Conservation (phyloP, 2,329 filamentous ascomycete species). For the Penicillium expansum region DNA sequence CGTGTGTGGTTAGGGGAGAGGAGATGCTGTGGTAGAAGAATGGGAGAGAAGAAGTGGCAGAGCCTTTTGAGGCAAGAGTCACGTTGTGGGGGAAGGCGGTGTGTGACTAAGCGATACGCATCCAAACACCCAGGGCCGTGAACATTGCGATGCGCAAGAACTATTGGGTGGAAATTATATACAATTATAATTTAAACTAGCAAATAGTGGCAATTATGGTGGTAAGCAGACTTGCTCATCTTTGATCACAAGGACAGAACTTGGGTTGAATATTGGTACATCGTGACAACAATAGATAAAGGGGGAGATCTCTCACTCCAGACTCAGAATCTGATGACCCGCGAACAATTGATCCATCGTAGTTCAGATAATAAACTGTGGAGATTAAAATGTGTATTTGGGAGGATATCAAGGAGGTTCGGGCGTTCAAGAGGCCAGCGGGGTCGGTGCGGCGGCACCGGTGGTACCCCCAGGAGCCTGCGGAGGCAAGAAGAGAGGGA, state of each 20-base stretch:
- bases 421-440: slow-evolving; percentile 40
- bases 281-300: background rate
- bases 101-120: slow-evolving; percentile 29
- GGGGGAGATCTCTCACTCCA: background rate
- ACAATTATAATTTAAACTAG: background rate
- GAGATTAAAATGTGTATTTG: slow-evolving; percentile 6
- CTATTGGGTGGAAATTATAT: background rate
- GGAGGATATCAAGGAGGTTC: slow-evolving; percentile 10
- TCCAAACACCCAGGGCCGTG: background rate
- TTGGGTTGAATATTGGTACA: slow-evolving; percentile 15
- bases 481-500: slow-evolving; percentile 64
- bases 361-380: background rate
- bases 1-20: slow-evolving; percentile 15
- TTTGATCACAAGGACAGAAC: slow-evolving; percentile 9
- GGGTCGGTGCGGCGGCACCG: slow-evolving; percentile 48
- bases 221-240: background rate
- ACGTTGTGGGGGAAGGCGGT: slow-evolving; percentile 36
- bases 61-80: slow-evolving; percentile 37
- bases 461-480: slow-evolving; percentile 33
- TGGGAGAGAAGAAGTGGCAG: slow-evolving; percentile 30
- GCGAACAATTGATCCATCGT: background rate
- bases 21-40: slow-evolving; percentile 29
- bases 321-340: background rate
- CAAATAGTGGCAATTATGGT: background rate
- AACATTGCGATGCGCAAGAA: background rate